Base-by-base conservation (phyloP, 2,329 filamentous ascomycete species). In the Chrysosporium queenslandicum region DNA sequence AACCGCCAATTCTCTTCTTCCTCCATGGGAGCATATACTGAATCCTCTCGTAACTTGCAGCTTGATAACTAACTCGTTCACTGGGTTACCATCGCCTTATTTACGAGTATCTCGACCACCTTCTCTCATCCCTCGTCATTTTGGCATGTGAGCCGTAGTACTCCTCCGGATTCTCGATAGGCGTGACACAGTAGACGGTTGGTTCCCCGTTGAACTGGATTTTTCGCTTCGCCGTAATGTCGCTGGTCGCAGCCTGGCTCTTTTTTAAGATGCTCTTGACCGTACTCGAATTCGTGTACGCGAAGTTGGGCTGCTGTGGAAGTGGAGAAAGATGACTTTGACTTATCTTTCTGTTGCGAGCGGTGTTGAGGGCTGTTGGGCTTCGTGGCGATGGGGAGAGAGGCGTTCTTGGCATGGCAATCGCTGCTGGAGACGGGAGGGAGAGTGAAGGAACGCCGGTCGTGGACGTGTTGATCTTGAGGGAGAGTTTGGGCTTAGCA, bases 241-340 rank as follows among this genome's bases (percentile, higher is more conserved):
- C 46, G 12, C 55, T 49, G 1, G 57, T 53, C 2, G 43, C 52
- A 53, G 50, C 42, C 2, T 62, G 53, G 4, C 65, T 61, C 60
- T 73, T 74, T 65, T 74, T 75, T 52, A 75, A 67, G 52, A 75
- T 74, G 58, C 71, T 71, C 62, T 73, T 73, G 20, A 70, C 67
- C 1, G 68, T 66, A 58, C 71, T 69, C 18, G 66, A 63, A 59
- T 74, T 74, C 56, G 60, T 62, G 58, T 75, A 75, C 25, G 63
- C 58, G 57, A 71, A 73, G 27, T 62, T 64, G 20, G 69, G 42
- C 48, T 63, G 66, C 36, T 71, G 64, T 49, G 66, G 63, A 41
- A 70, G 56, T 14, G 69, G 66, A 16, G 69, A 68, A 59, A 70
- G 69, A n/a, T 65, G 64, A 11, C 63, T 60, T 46, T 66, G 62